phyloP scores from a whole-genome alignment of 352 stramenopile species.

The Pythium volutum region DNA sequence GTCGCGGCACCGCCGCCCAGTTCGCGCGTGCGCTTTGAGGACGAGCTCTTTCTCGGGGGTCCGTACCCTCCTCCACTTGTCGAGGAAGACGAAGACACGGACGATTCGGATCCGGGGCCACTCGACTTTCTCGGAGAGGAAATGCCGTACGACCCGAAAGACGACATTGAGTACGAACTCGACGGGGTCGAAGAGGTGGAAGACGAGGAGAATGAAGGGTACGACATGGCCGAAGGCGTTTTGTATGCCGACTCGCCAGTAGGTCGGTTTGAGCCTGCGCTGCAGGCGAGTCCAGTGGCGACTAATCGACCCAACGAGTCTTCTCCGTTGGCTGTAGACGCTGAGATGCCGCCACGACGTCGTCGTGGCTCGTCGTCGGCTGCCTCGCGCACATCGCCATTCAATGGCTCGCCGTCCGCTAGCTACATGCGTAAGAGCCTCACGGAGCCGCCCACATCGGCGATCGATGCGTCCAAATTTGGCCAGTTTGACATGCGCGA shows the following conservation, averaged over 20 bases:
- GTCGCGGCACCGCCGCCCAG: constrained; percentile 36
- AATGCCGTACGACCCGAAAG: constrained; percentile 11
- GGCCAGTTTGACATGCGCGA: constrained; percentile 14
- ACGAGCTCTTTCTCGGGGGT: not conserved
- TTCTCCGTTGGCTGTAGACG: constrained; percentile 4
- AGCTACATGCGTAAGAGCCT: constrained; percentile 19
- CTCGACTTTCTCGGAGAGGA: constrained; percentile 11
- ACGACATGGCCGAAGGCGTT: not conserved
- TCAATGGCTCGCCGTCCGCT: constrained; percentile 5
- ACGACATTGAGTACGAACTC: constrained; percentile 4
- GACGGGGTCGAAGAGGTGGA: not conserved
- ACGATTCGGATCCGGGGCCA: constrained; percentile 6
- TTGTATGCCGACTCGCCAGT: not conserved
- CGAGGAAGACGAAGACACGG: constrained; percentile 8
- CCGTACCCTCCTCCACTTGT: constrained; percentile 9
- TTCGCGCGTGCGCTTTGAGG: constrained; percentile 36
- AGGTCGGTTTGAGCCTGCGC: not conserved
- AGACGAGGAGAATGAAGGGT: not conserved
- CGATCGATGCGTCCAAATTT: constrained; percentile 29
- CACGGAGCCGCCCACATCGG: constrained; percentile 37
- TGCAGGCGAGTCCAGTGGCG: not conserved
- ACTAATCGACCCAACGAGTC: not conserved
- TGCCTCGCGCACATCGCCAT: constrained; percentile 2
- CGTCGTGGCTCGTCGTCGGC: constrained; percentile 15
- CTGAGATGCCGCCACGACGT: not conserved